Percentiles rank a stretch among this genome's conserved stretches.
phyloP scores from a whole-genome alignment of 768 basidiomycete species.

The Phlebiopsis gigantea region DNA sequence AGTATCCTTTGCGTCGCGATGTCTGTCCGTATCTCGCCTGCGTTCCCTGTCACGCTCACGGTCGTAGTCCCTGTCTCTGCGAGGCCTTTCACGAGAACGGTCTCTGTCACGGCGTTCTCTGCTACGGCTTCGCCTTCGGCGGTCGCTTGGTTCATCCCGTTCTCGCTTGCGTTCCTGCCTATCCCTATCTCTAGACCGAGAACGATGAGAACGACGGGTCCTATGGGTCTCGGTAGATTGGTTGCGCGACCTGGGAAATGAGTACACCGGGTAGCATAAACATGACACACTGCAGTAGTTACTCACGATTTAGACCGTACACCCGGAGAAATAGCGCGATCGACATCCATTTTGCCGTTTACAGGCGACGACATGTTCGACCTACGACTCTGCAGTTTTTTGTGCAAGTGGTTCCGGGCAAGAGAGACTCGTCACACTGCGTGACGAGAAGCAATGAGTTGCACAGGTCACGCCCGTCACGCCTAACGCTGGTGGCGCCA shows the following conservation, averaged over 20 bases:
- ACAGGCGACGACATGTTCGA: slow-evolving; percentile 40
- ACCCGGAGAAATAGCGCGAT: slow-evolving; percentile 31
- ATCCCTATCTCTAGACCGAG: slow-evolving; percentile 59
- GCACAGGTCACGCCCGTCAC: neutral
- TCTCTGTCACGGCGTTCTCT: slow-evolving; percentile 41
- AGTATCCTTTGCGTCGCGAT: slow-evolving; percentile 41
- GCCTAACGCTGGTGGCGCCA: neutral
- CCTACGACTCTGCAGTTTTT: neutral
- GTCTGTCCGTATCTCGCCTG: slow-evolving; percentile 37
- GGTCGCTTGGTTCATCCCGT: slow-evolving; percentile 46
- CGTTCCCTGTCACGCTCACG: slow-evolving; percentile 41
- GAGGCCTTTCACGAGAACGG: slow-evolving; percentile 32
- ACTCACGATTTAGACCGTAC: slow-evolving; percentile 26
- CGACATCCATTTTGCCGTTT: slow-evolving; percentile 58
- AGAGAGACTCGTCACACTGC: neutral
- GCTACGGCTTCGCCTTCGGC: slow-evolving; percentile 60
- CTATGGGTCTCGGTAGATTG: slow-evolving; percentile 74
- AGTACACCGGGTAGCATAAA: neutral
- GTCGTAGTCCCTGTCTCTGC: slow-evolving; percentile 37
- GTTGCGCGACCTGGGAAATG: slow-evolving; percentile 48
- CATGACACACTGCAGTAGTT: slow-evolving; percentile 21
- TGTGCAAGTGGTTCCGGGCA: neutral
- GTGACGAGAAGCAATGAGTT: neutral
- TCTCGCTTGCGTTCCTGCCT: slow-evolving; percentile 53
- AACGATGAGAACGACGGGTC: slow-evolving; percentile 68